A percentile compares a stretch with the other conserved stretches of the same genome.
Conservation (phyloP, 1,139 yeast genomes). For the Suhomyces chickasaworum region DNA sequence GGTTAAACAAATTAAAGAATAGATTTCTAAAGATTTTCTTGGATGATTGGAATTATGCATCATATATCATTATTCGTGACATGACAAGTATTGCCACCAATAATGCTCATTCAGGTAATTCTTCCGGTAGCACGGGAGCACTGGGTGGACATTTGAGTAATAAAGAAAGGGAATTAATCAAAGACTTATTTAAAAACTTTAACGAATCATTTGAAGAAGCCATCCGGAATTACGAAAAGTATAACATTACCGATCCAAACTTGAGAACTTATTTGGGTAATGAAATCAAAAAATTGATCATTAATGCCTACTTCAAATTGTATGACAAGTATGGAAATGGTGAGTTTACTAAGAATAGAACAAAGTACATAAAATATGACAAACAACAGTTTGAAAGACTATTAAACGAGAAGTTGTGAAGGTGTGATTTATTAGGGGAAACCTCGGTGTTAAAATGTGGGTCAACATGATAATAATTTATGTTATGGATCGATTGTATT, state of each 20-base stretch:
- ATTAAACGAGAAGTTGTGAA: conserved; percentile 37
- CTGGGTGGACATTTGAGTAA: conserved; percentile 37
- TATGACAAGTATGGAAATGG: conserved; percentile 71
- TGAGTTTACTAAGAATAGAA: conserved; percentile 71
- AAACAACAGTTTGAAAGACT: conserved; percentile 59
- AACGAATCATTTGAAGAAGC: conserved; percentile 83
- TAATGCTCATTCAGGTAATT: conserved; percentile 41
- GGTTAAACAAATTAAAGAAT: conserved; percentile 71
- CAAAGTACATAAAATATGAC: conserved; percentile 75
- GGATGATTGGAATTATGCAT: conserved; percentile 82
- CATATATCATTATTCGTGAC: conserved; percentile 69
- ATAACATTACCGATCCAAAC: conserved; percentile 65
- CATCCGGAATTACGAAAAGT: conserved; percentile 60
- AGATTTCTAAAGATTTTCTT: conserved; percentile 75
- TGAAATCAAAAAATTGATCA: conserved; percentile 69
- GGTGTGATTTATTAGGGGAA: too few relatives aligned
- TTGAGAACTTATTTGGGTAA: conserved; percentile 61
- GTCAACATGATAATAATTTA: not conserved
- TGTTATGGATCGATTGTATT: not conserved
- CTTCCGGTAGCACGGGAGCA: conserved; percentile 23
- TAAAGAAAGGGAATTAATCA: conserved; percentile 81
- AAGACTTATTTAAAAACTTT: conserved; percentile 81
- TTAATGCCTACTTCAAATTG: conserved; percentile 82
- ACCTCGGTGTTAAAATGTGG: not conserved
- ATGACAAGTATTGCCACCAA: conserved; percentile 58